Evolutionary conservation across 2,329 filamentous ascomycete species (phyloP), one percentile per base, ranked within the genome.

Genomic region (Malbranchea cinnamomea): DNA sequence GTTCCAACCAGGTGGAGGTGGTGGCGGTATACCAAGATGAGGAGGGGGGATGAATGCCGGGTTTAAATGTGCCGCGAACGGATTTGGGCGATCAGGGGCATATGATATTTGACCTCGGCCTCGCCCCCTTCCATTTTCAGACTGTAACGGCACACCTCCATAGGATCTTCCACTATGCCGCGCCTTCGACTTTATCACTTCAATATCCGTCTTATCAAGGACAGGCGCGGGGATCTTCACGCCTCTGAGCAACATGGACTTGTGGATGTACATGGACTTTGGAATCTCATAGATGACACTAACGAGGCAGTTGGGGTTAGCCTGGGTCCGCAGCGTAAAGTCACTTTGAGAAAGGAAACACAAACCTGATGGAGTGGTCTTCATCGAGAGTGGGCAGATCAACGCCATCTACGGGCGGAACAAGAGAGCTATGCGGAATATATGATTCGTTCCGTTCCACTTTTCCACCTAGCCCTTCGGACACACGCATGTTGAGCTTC

Each of bases 241-340:
- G 8, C 89, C 89, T 2, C 83, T 76, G 20, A 98, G 66, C 9
- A 98, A 68, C 79, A 93, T 91, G 4, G 85, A 94, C 51, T 94
- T 94, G 58, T 98, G 89, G 4, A 72, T 62, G 43, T 81, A 69
- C 6, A 63, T 64, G 11, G 71, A 72, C 23, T 67, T 63, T 0
- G 87, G 85, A 57, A 94, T 78, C 25, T 83, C 73, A 49, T 91
- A 98, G 46, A 80, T 63, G 7, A 95, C 84, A 47, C 80, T 92
- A 40, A 22, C 21, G 6, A 11, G 13, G 11, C 48, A 30, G 29
- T 53, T 30, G 27, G 32, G 18, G 23, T 24, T 31, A 10, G 9
- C 12, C 18, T 30, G 15, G 17, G n/a, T 8, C 13, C 28, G 12
- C 27, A 27, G 11, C 7, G 21, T 28, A 31, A 18, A 28, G 20